These are phyloP conservation scores for Entomortierella lignicola DNA, from an alignment of 192 early-diverging fungal species.

Conservation along the genomic window DNA sequence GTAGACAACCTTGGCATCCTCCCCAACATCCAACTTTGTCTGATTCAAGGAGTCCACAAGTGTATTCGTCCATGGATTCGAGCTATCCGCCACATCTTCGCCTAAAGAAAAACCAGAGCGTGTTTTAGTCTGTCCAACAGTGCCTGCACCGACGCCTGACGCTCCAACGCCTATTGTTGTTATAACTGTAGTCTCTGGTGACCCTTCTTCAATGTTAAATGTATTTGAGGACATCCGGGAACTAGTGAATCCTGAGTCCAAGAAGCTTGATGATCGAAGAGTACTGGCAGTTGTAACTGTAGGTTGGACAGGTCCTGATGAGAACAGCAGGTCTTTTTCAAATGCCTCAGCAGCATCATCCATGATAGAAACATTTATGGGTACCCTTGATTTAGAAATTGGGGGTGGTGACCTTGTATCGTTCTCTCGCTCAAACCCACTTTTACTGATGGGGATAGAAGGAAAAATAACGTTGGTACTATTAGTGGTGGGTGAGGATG, in stretches of 20 bases:
- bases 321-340: constrained; percentile 30
- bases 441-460: constrained; percentile 12
- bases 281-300: not conserved
- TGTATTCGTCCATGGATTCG: constrained; percentile 47
- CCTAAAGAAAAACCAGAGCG: constrained; percentile 39
- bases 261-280: constrained; percentile 27
- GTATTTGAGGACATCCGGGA: not conserved
- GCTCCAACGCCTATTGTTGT: not conserved
- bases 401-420: constrained; percentile 18
- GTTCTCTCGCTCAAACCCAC: constrained; percentile 23
- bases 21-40: not conserved
- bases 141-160: constrained; percentile 13
- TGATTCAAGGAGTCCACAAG: constrained; percentile 28
- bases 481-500: constrained; percentile 25
- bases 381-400: constrained; percentile 3
- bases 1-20: constrained; percentile 15
- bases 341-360: constrained; percentile 48
- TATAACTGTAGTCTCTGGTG: not conserved
- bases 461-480: not conserved
- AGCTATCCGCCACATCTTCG: constrained; percentile 41
- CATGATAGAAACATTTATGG: constrained; percentile 9
- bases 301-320: constrained; percentile 2
- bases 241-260: constrained; percentile 22
- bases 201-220: not conserved
- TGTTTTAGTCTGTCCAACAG: constrained; percentile 6